Evolutionary conservation across 768 basidiomycete genomes (phyloP).

Genomic region (Phallus indusiatus): DNA sequence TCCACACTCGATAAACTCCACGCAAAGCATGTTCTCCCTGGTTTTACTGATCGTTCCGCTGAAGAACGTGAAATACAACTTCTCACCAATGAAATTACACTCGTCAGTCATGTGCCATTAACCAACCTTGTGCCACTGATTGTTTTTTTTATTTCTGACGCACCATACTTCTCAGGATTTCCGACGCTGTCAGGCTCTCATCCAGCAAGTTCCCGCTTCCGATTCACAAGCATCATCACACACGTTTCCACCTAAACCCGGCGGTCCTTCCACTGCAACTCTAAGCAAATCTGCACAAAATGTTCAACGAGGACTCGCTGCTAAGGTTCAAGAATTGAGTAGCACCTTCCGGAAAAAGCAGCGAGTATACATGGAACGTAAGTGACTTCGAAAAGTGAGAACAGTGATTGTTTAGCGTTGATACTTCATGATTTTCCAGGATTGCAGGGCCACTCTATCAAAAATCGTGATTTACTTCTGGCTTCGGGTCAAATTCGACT

Average conservation of each 20-base stretch:
- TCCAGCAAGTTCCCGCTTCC: conserved; percentile 61
- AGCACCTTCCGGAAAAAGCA: conserved; percentile 95
- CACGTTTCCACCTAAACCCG: conserved; percentile 49
- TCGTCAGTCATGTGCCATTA: conserved; percentile 37
- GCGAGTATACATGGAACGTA: conserved; percentile 96
- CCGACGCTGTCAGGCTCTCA: conserved; percentile 44
- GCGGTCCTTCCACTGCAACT: conserved; percentile 28
- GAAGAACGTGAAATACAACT: conserved; percentile 93
- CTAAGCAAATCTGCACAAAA: conserved; percentile 70
- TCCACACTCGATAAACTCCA: conserved; percentile 88
- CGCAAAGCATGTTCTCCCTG: conserved; percentile 91
- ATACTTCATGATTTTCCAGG: conserved; percentile 37
- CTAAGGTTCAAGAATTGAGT: conserved; percentile 88
- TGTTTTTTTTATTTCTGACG: conserved; percentile 9
- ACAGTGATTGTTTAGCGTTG: conserved; percentile 12
- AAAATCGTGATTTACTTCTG: conserved; percentile 88
- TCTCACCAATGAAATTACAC: conserved; percentile 79
- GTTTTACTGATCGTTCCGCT: conserved; percentile 87
- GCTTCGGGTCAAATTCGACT: conserved; percentile 81
- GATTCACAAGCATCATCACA: conserved; percentile 31
- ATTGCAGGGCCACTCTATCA: conserved; percentile 94
- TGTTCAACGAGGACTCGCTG: conserved; percentile 92
- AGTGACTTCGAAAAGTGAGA: conserved; percentile 26
- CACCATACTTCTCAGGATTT: conserved; percentile 43
- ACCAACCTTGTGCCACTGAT: neutral